These are phyloP conservation scores for Lepraria neglecta DNA, from an alignment of 495 filamentous ascomycete species.

Conservation along the genomic window DNA sequence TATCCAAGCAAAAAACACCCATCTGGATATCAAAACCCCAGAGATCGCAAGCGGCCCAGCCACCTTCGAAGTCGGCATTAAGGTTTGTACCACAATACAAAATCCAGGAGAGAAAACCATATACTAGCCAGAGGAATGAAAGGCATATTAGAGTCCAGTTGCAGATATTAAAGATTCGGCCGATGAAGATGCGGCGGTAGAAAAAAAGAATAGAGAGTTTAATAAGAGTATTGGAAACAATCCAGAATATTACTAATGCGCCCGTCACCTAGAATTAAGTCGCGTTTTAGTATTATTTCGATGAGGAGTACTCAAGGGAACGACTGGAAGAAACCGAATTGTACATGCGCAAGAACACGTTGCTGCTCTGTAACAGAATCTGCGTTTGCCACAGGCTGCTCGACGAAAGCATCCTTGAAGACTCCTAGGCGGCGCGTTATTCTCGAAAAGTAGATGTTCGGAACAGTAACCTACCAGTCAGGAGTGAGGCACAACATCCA, in stretches of 20 bases:
- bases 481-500: too few relatives aligned
- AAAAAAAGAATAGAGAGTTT: conserved; percentile 8
- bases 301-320: neutral
- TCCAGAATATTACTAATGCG: conserved; percentile 4
- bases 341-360: too few relatives aligned
- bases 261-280: conserved; percentile 4
- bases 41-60: conserved; percentile 3
- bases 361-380: too few relatives aligned
- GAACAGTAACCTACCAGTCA: too few relatives aligned
- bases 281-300: neutral
- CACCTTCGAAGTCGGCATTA: conserved; percentile 2
- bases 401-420: too few relatives aligned
- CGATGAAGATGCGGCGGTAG: conserved; percentile 12
- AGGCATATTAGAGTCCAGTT: conserved; percentile 9
- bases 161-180: neutral
- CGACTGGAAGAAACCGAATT: too few relatives aligned
- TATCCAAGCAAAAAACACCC: neutral
- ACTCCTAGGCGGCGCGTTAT: too few relatives aligned
- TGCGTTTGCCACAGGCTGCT: too few relatives aligned
- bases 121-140: conserved; percentile 4
- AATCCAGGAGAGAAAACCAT: conserved; percentile 7
- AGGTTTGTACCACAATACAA: conserved; percentile 1
- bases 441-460: too few relatives aligned
- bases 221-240: conserved; percentile 3
- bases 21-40: conserved; percentile 1